These are phyloP conservation scores for Xylariaceae sp. DNA, from an alignment of 2,329 filamentous ascomycete species.

Conservation along the genomic window DNA sequence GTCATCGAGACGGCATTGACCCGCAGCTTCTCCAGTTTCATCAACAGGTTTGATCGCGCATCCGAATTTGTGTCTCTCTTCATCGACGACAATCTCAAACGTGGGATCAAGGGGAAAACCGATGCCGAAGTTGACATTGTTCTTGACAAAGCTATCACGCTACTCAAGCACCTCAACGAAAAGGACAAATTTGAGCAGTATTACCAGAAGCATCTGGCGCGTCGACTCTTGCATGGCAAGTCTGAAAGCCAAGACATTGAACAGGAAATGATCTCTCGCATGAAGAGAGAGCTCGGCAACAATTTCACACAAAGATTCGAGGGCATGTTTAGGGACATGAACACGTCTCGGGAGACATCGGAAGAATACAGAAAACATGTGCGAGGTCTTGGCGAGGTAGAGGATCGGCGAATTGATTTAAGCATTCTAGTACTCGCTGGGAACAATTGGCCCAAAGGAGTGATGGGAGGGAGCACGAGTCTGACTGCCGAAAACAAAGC, in stretches of 20 bases:
- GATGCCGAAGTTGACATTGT: constrained; percentile 81
- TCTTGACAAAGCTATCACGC: constrained; percentile 81
- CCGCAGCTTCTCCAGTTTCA: constrained; percentile 85
- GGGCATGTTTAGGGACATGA: constrained; percentile 97
- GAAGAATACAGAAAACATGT: constrained; percentile 70
- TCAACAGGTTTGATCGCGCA: constrained; percentile 81
- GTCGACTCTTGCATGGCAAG: constrained; percentile 81
- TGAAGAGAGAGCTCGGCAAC: constrained; percentile 95
- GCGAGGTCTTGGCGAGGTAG: constrained; percentile 44
- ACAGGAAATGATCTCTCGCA: constrained; percentile 90
- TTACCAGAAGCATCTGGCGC: constrained; percentile 94
- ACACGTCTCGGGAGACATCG: constrained; percentile 78
- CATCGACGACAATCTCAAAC: constrained; percentile 94
- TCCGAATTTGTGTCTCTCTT: constrained; percentile 94
- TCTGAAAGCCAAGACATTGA: constrained; percentile 89
- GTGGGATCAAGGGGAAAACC: constrained; percentile 88
- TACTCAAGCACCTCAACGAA: constrained; percentile 84
- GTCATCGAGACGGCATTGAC: constrained; percentile 77
- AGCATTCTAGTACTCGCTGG: constrained; percentile 82
- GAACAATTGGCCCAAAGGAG: constrained; percentile 92
- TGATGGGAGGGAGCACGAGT: constrained; percentile 63
- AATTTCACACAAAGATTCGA: constrained; percentile 91
- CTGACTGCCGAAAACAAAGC: constrained; percentile 41
- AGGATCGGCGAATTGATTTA: constrained; percentile 68
- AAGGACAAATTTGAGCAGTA: constrained; percentile 96